Conservation (phyloP, 495 filamentous ascomycete genomes). For the Xylaria flabelliformis region DNA sequence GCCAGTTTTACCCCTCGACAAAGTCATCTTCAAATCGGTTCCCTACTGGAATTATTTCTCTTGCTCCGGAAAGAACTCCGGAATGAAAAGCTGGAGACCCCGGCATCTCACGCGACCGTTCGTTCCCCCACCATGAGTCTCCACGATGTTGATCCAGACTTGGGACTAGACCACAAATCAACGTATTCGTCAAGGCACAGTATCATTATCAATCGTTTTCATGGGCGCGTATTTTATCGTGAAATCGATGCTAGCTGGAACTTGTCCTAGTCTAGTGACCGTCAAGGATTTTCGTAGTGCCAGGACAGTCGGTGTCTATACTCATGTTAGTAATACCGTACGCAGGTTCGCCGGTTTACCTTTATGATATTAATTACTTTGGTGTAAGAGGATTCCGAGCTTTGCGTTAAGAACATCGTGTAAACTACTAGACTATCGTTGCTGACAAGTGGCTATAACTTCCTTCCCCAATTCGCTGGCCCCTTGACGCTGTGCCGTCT, state of each 20-base stretch:
- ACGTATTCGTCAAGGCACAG: neutral
- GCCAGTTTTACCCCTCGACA: conserved; percentile 23
- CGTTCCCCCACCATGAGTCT: neutral
- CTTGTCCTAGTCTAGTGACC: conserved; percentile 2
- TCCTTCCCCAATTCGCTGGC: conserved; percentile 20
- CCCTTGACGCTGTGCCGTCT: conserved; percentile 19
- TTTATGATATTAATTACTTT: conserved; percentile 9
- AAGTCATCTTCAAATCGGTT: neutral
- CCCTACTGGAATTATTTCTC: neutral
- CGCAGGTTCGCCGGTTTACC: conserved; percentile 16
- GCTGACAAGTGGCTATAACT: conserved; percentile 4
- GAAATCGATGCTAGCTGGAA: conserved; percentile 6
- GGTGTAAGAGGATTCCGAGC: neutral
- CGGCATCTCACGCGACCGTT: conserved; percentile 20
- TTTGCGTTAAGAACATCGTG: conserved; percentile 4
- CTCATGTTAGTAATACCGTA: neutral
- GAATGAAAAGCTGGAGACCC: conserved; percentile 13
- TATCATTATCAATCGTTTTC: neutral
- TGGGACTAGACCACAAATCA: neutral
- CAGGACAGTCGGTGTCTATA: neutral
- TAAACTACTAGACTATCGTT: conserved; percentile 2
- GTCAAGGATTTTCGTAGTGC: conserved; percentile 9
- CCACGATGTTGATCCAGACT: conserved; percentile 15
- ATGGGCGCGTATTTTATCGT: neutral
- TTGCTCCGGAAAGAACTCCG: neutral